Base-by-base conservation (phyloP, 1,284 basidiomycete genomes). In the Cutaneotrichosporon cutaneum region DNA sequence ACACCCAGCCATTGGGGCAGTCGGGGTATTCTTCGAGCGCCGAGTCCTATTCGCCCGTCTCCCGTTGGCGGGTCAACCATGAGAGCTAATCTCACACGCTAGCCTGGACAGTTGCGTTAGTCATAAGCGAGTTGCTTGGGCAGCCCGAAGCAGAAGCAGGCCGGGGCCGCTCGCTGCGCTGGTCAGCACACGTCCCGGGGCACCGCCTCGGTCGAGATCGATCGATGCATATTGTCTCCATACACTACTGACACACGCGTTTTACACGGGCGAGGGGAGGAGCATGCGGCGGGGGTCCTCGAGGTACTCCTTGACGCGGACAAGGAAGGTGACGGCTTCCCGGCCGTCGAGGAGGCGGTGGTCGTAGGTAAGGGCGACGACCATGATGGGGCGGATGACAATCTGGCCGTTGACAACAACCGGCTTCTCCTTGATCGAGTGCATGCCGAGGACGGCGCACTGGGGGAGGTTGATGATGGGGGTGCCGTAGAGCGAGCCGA, bases 401-500 rank as follows among this genome's bases (percentile, higher is more conserved):
- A 97, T 91, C 82, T 97, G 88, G 39, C 93, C 92, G 70, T 95
- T 83, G 56, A 96, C 90, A 39, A 96, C 95, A 53, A 94, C 93
- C 2, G 96, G 86, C 72, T 87, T 88, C 70, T 98, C 93, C 81
- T 95, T 96, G 84, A 97, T 94, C 26, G 93, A 77, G 82, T 99
- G 95, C 93, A 98, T 98, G 85, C 89, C 92, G 61, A 98, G 85
- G 22, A 98, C 94, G 61, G 94, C 95, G 48, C 92, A 83, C 79
- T 98, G 95, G 22, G 95, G 95, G 61, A 95, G 83, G 84, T 98
- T 99, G 82, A 99, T 94, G 79, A 94, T 94, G 56, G 95, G 95
- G 39, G 95, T 99, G 56, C 95, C 95, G 77, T 90, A 97, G 54
- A 98, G 83, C 58, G 93, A 96, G 60, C 95, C 95, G 74, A 99